Percentiles rank a stretch among this genome's conserved stretches.
phyloP scores from a whole-genome alignment of 495 filamentous ascomycete species.

The Massariosphaeria phaeospora region DNA sequence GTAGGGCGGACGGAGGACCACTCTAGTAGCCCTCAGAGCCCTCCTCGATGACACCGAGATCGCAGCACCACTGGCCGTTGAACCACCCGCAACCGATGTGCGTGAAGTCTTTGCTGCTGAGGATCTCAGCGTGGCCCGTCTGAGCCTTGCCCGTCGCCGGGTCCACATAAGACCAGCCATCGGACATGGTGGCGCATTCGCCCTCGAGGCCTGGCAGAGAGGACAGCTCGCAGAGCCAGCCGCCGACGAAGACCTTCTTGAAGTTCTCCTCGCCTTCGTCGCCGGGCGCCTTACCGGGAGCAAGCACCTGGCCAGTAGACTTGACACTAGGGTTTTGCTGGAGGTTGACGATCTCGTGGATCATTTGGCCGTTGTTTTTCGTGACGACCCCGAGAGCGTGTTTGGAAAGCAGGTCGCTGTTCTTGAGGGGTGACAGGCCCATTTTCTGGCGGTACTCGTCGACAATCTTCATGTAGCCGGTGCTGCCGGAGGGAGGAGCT shows the following conservation, averaged over 20 bases:
- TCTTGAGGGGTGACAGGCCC: neutral
- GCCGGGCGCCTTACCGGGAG: no score
- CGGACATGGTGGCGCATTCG: neutral
- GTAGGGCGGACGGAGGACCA: no score
- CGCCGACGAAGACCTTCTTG: conserved; percentile 17
- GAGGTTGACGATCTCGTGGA: conserved; percentile 6
- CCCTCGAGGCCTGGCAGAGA: conserved; percentile 5
- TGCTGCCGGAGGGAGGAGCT: neutral
- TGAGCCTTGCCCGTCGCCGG: no score
- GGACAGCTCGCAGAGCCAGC: conserved; percentile 16
- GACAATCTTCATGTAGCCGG: conserved; percentile 12
- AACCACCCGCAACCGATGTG: conserved; percentile 2
- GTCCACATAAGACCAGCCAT: conserved; percentile 7
- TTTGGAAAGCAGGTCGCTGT: neutral
- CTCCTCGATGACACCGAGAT: no score
- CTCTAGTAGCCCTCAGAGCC: no score
- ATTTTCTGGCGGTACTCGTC: conserved; percentile 5
- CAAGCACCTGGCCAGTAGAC: conserved; percentile 9
- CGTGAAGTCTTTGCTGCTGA: neutral
- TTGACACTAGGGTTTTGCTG: no score
- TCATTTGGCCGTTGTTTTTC: conserved; percentile 6
- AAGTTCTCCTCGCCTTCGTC: neutral
- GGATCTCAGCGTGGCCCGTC: conserved; percentile 18
- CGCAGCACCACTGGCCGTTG: conserved; percentile 10
- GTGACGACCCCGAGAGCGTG: neutral